Percentiles rank a stretch among this genome's conserved stretches.
Evolutionary conservation across 2,329 filamentous ascomycete species (phyloP).

Genomic region (Phyllosticta citribraziliensis): DNA sequence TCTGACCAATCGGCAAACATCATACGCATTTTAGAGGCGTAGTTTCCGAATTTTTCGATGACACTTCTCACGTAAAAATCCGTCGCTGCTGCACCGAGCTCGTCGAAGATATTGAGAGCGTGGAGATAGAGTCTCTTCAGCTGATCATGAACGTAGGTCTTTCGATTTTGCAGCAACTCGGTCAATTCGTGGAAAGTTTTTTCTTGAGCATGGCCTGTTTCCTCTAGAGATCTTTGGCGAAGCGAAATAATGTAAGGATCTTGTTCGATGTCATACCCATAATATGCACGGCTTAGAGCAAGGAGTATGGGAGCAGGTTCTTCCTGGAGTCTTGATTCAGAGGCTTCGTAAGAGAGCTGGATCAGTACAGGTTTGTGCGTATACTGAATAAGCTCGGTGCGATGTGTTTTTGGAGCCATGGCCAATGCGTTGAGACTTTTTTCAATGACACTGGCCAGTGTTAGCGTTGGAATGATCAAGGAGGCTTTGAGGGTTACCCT

Average conservation of each 20-base stretch:
- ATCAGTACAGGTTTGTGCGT: slow-evolving; percentile 56
- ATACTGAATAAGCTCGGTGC: slow-evolving; percentile 57
- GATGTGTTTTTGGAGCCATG: slow-evolving; percentile 57
- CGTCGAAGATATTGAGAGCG: slow-evolving; percentile 23
- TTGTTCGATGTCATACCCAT: slow-evolving; percentile 23
- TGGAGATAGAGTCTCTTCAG: slow-evolving; percentile 25
- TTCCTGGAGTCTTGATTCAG: not conserved
- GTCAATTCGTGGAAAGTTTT: slow-evolving; percentile 3
- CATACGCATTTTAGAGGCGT: not conserved
- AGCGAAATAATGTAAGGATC: slow-evolving; percentile 34
- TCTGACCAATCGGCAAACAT: slow-evolving; percentile 14
- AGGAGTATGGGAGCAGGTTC: slow-evolving; percentile 13
- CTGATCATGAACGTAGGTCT: slow-evolving; percentile 32
- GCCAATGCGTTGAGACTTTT: slow-evolving; percentile 59
- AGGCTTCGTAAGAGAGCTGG: slow-evolving; percentile 18
- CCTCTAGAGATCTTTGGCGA: slow-evolving; percentile 14
- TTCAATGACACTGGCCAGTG: slow-evolving; percentile 46
- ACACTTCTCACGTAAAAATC: slow-evolving; percentile 32
- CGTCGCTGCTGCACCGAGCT: slow-evolving; percentile 29
- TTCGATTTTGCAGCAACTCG: slow-evolving; percentile 11
- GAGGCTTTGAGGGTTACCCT: slow-evolving; percentile 24
- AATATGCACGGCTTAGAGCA: slow-evolving; percentile 15
- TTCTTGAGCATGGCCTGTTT: slow-evolving; percentile 16
- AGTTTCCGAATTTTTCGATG: slow-evolving; percentile 14
- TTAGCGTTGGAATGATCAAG: slow-evolving; percentile 12